Base-by-base conservation (phyloP, 345 rosid genomes). In the Moricandia moricandioides region DNA sequence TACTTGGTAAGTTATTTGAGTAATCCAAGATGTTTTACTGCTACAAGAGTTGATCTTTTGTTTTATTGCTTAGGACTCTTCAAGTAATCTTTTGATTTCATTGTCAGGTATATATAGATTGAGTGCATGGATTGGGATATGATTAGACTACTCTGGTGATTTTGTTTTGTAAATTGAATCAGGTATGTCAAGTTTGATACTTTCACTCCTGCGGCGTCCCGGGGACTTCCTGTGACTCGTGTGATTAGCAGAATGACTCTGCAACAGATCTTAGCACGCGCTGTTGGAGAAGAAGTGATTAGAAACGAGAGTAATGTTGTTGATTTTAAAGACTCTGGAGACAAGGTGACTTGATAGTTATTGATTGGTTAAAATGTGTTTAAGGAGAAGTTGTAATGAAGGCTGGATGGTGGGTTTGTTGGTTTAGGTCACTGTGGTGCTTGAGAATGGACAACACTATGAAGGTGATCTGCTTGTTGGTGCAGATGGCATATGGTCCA, bases 401-500 rank as follows among this genome's bases (percentile, higher is more conserved):
- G 40, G 49, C 3, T 40, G 24, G 24, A 21, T 21, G 24, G 24
- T 21, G 24, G 24, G 24, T 21, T 40, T 4, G 3, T 47, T 14
- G 52, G 17, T 17, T 57, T 81, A 94, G 99, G 95, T 95, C 4
- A 80, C 88, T 2, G 99, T 87, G 72, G 76, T 70, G 65, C 91
- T 95, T 7, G 97, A 92, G 84, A 87, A 89, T 80, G 99, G 96
- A 37, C 79, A 87, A 35, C 78, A 74, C 0, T 87, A 71, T 65
- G 86, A 86, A 72, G 99, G 99, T 54, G 97, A 95, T 82, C 79
- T 95, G 72, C 91, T 92, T 52, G 90, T 95, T 63, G 97, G 97
- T 70, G 97, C 97, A 58, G 97, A 95, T 82, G 99, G 99, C 62
- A 95, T 95, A 70, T 68, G 97, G 93, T 95, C 99, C 12, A 95